Base-by-base conservation (phyloP, 129 eudicot genomes). In the Logfia minima region DNA sequence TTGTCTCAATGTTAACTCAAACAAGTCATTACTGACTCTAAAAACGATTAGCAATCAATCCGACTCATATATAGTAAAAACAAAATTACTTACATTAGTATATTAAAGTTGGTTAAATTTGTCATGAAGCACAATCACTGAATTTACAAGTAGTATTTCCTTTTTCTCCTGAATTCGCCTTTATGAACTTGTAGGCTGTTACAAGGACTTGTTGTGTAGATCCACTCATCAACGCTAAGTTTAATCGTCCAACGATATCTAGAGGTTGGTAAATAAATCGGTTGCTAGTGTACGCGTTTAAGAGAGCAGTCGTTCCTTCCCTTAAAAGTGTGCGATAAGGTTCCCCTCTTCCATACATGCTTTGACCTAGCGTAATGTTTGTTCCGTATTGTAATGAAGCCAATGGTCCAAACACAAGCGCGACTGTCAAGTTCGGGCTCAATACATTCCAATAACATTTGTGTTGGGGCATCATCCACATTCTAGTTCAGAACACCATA, bases 221-320 rank as follows among this genome's bases (percentile, higher is more conserved):
- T 3, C 19, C 71, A 0, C 78, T 85, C 82, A 52, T 65, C 45
- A 90, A 68, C 0, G 96, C 96, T 71, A 48, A 74, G 76, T 92
- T 87, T 71, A 86, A 64, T 31, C 78, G 84, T 41, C 67, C 65
- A 13, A 90, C 39, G 2, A 92, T 85, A 3, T 70, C 83, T 0
- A 65, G 31, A 53, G 98, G 88, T 52, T 84, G 76, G 66, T 84
- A 92, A 2, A 85, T 79, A 45, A 92, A 92, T 31, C 68, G 85
- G 34, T 68, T 16, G 71, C 88, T 89, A 24, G 78, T 72, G 77
- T 87, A 92, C 4, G 98, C 86, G 71, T 92, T 92, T 52, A 93
- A 85, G 28, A 93, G 88, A 14, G 98, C 90, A 9, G 97, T 89
- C 22, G 88, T 84, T n/a, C 87, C 87, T 82, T 93, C 98, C 72